A percentile compares a stretch with the other conserved stretches of the same genome.
Evolutionary conservation across 78 protist genomes (phyloP).

Genomic region (Abeoforma whisleri): DNA sequence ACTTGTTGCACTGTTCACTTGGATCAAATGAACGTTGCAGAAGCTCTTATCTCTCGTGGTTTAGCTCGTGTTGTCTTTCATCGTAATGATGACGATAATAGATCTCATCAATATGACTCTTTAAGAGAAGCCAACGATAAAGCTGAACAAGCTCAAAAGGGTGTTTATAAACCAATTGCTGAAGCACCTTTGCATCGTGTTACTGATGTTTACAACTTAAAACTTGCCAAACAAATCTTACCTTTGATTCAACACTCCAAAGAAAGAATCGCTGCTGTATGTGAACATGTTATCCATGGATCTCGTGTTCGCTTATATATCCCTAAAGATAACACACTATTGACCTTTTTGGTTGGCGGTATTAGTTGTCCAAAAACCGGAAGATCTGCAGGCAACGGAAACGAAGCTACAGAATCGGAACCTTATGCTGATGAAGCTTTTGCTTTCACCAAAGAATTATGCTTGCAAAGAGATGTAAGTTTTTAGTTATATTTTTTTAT

Average conservation of each 20-base stretch:
- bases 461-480: conserved; percentile 23
- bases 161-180: neutral
- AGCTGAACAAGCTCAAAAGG: conserved; percentile 41
- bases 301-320: conserved; percentile 35
- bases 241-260: conserved; percentile 28
- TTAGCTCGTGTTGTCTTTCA: conserved; percentile 31
- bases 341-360: conserved; percentile 22
- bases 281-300: conserved; percentile 40
- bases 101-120: conserved; percentile 34
- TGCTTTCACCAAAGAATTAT: neutral
- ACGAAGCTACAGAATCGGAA: neutral
- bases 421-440: conserved; percentile 27
- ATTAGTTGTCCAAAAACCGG: conserved; percentile 26
- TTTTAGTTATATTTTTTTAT: conserved; percentile 1
- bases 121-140: conserved; percentile 44
- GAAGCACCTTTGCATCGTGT: neutral
- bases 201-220: neutral
- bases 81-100: conserved; percentile 35
- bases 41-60: conserved; percentile 45
- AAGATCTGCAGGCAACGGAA: neutral
- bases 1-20: conserved; percentile 12
- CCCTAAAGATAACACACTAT: conserved; percentile 6
- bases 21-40: conserved; percentile 40
- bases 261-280: conserved; percentile 11
- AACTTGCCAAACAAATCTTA: conserved; percentile 34